Percentiles rank a stretch among this genome's conserved stretches.
phyloP scores from a whole-genome alignment of 2,329 filamentous ascomycete species.

The Colletotrichum eleusines region DNA sequence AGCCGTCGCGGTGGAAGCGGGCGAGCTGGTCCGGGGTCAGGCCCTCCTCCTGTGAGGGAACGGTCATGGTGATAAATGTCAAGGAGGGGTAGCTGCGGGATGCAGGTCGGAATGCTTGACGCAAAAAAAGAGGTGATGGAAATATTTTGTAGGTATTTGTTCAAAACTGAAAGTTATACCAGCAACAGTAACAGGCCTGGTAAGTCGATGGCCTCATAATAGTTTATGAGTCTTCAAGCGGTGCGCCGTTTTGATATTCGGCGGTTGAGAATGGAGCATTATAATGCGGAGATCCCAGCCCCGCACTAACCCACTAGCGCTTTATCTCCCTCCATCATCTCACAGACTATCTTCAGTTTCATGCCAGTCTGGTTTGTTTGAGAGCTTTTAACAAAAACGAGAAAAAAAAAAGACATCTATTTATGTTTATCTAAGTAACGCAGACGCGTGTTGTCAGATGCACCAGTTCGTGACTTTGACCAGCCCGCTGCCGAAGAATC shows the following conservation, averaged over 20 bases:
- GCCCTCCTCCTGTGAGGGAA: constrained; percentile 53
- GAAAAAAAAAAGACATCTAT: background rate
- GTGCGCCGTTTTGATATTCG: constrained; percentile 12
- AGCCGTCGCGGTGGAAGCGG: constrained; percentile 85
- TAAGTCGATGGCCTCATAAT: constrained; percentile 1
- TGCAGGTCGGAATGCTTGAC: background rate
- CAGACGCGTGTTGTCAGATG: constrained; percentile 11
- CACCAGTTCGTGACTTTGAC: constrained; percentile 1
- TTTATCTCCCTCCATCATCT: constrained; percentile 17
- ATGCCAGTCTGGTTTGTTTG: background rate
- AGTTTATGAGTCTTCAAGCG: constrained; percentile 1
- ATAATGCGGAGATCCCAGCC: constrained; percentile 35
- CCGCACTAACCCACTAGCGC: constrained; percentile 30
- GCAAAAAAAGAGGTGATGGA: no score
- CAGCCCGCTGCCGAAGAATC: background rate
- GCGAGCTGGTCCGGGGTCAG: constrained; percentile 79
- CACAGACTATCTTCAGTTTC: constrained; percentile 20
- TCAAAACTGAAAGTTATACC: background rate
- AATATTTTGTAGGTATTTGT: background rate
- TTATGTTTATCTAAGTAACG: constrained; percentile 4
- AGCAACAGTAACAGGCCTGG: background rate
- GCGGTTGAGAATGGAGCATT: background rate
- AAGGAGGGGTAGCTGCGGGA: background rate
- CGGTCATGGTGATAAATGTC: constrained; percentile 16
- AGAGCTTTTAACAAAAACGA: background rate